Evolutionary conservation across 352 stramenopile genomes (phyloP).

Genomic region (Elongisporangium senticosum): DNA sequence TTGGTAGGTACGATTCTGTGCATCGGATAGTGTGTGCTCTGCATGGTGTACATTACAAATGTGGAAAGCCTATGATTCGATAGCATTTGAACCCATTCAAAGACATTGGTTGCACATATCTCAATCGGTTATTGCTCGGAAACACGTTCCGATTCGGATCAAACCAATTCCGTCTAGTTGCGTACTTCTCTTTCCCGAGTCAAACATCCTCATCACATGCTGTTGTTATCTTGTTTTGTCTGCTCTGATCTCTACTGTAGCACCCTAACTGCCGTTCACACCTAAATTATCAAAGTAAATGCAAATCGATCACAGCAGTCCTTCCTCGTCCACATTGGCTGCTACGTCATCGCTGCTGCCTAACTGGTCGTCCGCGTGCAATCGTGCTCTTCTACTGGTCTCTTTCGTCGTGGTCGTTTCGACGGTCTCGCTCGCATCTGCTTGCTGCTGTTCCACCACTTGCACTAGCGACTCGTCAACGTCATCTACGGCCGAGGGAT

Average conservation of each 20-base stretch:
- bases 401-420: not conserved
- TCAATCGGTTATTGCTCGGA: constrained; percentile 60
- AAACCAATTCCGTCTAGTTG: constrained; percentile 10
- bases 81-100: too few relatives aligned
- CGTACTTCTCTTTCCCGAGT: not conserved
- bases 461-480: too few relatives aligned
- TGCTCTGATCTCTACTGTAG: not conserved
- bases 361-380: not conserved
- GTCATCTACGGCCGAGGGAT: not conserved
- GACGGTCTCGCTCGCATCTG: too few relatives aligned
- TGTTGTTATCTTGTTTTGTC: not conserved
- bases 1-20: not conserved
- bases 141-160: constrained; percentile 76
- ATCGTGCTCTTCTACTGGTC: not conserved
- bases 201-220: not conserved
- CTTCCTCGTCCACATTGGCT: not conserved
- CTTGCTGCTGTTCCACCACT: not conserved
- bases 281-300: not conserved
- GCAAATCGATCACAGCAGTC: not conserved
- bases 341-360: not conserved
- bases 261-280: not conserved
- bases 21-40: not conserved
- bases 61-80: too few relatives aligned
- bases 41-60: too few relatives aligned
- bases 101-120: too few relatives aligned